Percentiles rank a stretch among this genome's conserved stretches.
Conservation (phyloP, 164 flowering plant species). For the Nymphaea colorata region DNA sequence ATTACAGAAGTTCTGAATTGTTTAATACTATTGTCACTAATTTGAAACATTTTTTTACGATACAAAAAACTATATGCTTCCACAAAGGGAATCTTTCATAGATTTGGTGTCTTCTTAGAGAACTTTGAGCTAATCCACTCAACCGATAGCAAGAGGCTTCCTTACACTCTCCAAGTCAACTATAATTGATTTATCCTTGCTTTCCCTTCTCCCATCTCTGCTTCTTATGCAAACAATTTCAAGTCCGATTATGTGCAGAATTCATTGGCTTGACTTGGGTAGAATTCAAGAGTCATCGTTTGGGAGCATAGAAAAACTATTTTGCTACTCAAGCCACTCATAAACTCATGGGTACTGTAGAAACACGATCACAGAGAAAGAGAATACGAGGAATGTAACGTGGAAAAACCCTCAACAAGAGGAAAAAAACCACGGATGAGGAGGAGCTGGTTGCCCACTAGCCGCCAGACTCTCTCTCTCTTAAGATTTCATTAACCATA, state of each 20-base stretch:
- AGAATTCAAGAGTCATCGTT: conserved; percentile 55
- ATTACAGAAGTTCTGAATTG: too few species aligned
- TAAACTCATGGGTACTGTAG: too few species aligned
- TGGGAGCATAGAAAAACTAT: conserved; percentile 95
- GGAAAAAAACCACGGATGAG: too few species aligned
- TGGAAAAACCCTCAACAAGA: too few species aligned
- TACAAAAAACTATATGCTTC: conserved; percentile 65
- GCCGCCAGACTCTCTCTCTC: too few species aligned
- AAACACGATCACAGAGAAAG: too few species aligned
- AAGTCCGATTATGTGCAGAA: conserved; percentile 25
- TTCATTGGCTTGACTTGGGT: conserved; percentile 95
- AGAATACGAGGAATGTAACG: too few species aligned
- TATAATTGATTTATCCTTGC: conserved; percentile 15
- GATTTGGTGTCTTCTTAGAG: conserved; percentile 60
- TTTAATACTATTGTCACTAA: not conserved
- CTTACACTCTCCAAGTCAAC: conserved; percentile 66
- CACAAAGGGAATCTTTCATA: conserved; percentile 45
- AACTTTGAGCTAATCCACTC: conserved; percentile 58
- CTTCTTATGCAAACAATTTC: not conserved
- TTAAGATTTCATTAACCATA: too few species aligned
- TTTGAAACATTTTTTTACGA: conserved; percentile 18
- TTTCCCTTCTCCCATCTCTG: not conserved
- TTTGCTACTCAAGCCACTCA: conserved; percentile 94
- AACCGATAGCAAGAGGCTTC: conserved; percentile 43
- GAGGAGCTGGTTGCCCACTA: too few species aligned